Conservation (phyloP, 169 alveolate genomes). For the Plasmodium coatneyi region DNA sequence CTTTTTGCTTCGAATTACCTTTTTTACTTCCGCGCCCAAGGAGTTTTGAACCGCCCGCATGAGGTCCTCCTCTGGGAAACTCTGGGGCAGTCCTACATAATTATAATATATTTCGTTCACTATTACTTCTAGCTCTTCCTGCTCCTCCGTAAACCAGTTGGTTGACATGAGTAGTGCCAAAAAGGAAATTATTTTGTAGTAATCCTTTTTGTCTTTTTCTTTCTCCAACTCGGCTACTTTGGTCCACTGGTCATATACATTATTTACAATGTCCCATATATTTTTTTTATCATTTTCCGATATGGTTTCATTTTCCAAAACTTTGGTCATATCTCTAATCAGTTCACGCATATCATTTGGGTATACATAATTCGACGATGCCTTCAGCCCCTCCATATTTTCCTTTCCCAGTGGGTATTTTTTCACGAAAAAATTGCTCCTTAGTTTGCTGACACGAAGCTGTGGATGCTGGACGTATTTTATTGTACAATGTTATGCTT, state of each 20-base stretch:
- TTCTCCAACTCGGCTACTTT: constrained; percentile 35
- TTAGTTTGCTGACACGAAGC: neutral
- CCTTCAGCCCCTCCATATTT: constrained; percentile 24
- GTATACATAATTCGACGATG: constrained; percentile 33
- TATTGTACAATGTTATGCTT: neutral
- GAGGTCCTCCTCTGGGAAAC: constrained; percentile 31
- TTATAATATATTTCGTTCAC: constrained; percentile 51
- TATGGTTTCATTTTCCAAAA: constrained; percentile 23
- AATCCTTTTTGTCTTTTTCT: constrained; percentile 59
- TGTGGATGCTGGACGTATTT: neutral
- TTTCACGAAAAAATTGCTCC: neutral
- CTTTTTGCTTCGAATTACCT: constrained; percentile 10
- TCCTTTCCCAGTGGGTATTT: neutral
- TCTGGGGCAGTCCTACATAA: constrained; percentile 26
- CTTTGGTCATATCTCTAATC: constrained; percentile 10
- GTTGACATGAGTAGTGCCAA: constrained; percentile 50
- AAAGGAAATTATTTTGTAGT: constrained; percentile 35
- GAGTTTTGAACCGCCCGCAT: constrained; percentile 30
- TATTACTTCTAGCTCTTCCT: constrained; percentile 33
- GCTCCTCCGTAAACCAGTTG: constrained; percentile 60
- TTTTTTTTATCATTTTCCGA: constrained; percentile 33
- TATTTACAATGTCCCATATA: constrained; percentile 38
- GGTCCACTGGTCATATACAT: constrained; percentile 43
- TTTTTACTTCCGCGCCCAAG: constrained; percentile 42
- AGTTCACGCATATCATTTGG: constrained; percentile 66